Percentiles rank a stretch among this genome's conserved stretches.
Evolutionary conservation across 768 basidiomycete genomes (phyloP).

Genomic region (Lactifluus volemus): DNA sequence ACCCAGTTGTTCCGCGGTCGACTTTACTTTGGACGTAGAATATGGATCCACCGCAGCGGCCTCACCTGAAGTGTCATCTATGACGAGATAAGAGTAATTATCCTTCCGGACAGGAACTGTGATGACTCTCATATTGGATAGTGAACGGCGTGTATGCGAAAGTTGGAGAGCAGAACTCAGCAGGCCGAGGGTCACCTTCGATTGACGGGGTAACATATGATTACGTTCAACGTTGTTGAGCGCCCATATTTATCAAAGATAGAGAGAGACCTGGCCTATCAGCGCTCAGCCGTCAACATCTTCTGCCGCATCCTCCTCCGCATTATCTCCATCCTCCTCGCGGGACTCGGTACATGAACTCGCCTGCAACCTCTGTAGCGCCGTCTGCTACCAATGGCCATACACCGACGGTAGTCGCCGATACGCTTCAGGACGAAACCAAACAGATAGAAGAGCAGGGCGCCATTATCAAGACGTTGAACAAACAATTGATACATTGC

Average conservation of each 20-base stretch:
- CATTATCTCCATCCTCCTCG: conserved; percentile 49
- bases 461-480: conserved; percentile 86
- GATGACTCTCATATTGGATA: conserved; percentile 55
- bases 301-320: conserved; percentile 41
- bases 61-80: conserved; percentile 55
- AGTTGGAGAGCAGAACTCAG: no score
- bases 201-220: no score
- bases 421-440: conserved; percentile 61
- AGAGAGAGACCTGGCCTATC: no score
- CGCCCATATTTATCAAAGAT: no score
- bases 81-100: conserved; percentile 79
- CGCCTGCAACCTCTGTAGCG: conserved; percentile 43
- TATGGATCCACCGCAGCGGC: conserved; percentile 79
- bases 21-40: conserved; percentile 61
- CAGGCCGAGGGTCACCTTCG: no score
- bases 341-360: conserved; percentile 59
- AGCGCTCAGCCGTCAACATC: conserved; percentile 42
- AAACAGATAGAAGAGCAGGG: conserved; percentile 79
- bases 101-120: conserved; percentile 73
- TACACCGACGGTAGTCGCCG: conserved; percentile 29
- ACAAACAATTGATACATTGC: conserved; percentile 87
- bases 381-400: conserved; percentile 29
- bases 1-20: conserved; percentile 49
- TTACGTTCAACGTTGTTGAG: no score
- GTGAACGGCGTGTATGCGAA: not conserved